Percentiles rank a stretch among this genome's conserved stretches.
Evolutionary conservation across 2,329 filamentous ascomycete species (phyloP).

Genomic region (Dactylonectria macrodidyma): DNA sequence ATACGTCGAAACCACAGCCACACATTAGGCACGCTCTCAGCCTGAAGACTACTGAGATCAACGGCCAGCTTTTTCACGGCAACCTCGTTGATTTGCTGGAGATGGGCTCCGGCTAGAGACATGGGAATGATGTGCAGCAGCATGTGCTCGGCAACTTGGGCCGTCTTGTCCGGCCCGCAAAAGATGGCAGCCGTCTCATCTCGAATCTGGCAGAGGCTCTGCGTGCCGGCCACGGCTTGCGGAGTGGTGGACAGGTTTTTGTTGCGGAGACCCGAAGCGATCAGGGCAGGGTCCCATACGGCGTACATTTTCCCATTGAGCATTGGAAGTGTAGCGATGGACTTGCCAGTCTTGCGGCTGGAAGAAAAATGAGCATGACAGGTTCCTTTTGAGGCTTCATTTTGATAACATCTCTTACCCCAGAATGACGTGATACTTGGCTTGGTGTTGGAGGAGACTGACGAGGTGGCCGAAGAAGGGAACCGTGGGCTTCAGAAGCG

Average conservation of each 20-base stretch:
- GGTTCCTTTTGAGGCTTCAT: neutral
- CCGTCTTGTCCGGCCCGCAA: slow-evolving; percentile 41
- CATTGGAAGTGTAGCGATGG: slow-evolving; percentile 61
- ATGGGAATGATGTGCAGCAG: neutral
- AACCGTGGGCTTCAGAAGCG: slow-evolving; percentile 11
- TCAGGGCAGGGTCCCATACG: slow-evolving; percentile 57
- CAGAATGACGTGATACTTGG: slow-evolving; percentile 12
- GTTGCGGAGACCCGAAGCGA: slow-evolving; percentile 57
- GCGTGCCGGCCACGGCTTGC: slow-evolving; percentile 53
- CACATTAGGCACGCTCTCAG: slow-evolving; percentile 1
- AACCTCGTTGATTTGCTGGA: slow-evolving; percentile 2
- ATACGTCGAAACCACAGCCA: slow-evolving; percentile 22
- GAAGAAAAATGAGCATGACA: neutral
- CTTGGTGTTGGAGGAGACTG: slow-evolving; percentile 15
- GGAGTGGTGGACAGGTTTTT: slow-evolving; percentile 61
- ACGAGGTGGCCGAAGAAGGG: slow-evolving; percentile 21
- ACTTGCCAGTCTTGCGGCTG: slow-evolving; percentile 33
- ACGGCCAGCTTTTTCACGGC: neutral
- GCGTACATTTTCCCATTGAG: slow-evolving; percentile 60
- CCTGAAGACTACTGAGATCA: neutral
- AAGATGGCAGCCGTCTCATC: neutral
- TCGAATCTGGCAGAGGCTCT: neutral
- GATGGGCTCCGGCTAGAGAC: neutral
- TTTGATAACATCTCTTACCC: neutral
- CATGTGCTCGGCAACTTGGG: neutral